phyloP scores from a whole-genome alignment of 495 filamentous ascomycete species.

The Xylaria nigripes region DNA sequence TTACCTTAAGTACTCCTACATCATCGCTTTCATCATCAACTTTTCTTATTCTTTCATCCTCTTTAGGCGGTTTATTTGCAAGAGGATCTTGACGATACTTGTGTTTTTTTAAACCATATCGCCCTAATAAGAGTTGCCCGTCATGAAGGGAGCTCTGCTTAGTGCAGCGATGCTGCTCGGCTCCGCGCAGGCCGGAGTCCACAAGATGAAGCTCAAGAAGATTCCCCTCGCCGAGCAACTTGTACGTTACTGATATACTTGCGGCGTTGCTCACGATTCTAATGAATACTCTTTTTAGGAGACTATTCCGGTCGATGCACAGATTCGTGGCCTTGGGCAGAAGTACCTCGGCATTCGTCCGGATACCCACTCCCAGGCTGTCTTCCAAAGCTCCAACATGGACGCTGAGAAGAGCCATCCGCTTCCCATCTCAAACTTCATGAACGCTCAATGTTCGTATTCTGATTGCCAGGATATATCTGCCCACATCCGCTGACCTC shows the following conservation, averaged over 20 bases:
- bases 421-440: constrained; percentile 90
- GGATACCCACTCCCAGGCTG: constrained; percentile 55
- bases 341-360: constrained; percentile 89
- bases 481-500: constrained; percentile 20
- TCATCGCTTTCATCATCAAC: background rate
- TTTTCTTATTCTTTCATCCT: background rate
- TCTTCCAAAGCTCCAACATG: constrained; percentile 69
- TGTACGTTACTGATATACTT: constrained; percentile 43
- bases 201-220: constrained; percentile 97
- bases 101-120: background rate
- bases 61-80: background rate
- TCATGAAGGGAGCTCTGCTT: constrained; percentile 74
- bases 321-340: constrained; percentile 73
- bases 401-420: constrained; percentile 62
- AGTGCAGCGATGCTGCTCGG: constrained; percentile 74
- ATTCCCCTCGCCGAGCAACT: constrained; percentile 86
- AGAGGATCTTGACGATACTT: background rate
- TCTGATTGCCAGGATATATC: background rate
- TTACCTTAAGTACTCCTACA: background rate
- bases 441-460: constrained; percentile 94
- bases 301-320: constrained; percentile 67
- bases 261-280: constrained; percentile 6
- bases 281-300: constrained; percentile 41
- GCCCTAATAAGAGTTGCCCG: constrained; percentile 24
- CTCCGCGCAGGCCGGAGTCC: constrained; percentile 71